phyloP scores from a whole-genome alignment of 129 eudicot genomes.

The Silybum marianum region DNA sequence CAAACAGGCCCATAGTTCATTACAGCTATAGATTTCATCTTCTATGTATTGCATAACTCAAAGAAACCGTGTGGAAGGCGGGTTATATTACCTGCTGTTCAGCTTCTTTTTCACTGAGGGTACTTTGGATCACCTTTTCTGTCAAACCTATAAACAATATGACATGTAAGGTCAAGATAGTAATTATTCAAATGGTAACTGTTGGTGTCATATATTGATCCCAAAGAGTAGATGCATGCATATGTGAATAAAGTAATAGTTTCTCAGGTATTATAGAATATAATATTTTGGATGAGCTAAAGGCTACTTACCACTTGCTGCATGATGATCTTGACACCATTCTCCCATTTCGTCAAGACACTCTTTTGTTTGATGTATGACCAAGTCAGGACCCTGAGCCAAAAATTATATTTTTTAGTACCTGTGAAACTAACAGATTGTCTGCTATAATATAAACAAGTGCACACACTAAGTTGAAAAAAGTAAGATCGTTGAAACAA shows the following conservation, averaged over 20 bases:
- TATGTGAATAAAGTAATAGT: not conserved
- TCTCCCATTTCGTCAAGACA: constrained; percentile 90
- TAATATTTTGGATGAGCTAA: not conserved
- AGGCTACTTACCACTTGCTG: constrained; percentile 76
- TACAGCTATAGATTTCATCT: not conserved
- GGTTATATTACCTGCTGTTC: constrained; percentile 63
- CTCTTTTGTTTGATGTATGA: constrained; percentile 82
- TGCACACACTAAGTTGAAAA: constrained; percentile 3
- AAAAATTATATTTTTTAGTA: not conserved
- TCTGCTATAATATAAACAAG: not conserved
- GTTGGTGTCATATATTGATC: not conserved
- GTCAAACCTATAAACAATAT: constrained; percentile 61
- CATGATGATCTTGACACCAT: constrained; percentile 96
- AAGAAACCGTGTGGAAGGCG: not conserved
- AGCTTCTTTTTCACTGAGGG: constrained; percentile 80
- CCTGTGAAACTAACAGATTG: not conserved
- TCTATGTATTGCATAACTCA: constrained; percentile 13
- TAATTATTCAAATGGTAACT: not conserved
- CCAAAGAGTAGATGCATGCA: not conserved
- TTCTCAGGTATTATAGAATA: not conserved
- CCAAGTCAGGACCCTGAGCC: constrained; percentile 86
- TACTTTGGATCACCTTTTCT: constrained; percentile 76
- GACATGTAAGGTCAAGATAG: constrained; percentile 8
- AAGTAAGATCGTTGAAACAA: not conserved
- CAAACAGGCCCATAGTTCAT: too few species aligned